phyloP scores from a whole-genome alignment of 306 rosid genomes.

The Pueraria montana region DNA sequence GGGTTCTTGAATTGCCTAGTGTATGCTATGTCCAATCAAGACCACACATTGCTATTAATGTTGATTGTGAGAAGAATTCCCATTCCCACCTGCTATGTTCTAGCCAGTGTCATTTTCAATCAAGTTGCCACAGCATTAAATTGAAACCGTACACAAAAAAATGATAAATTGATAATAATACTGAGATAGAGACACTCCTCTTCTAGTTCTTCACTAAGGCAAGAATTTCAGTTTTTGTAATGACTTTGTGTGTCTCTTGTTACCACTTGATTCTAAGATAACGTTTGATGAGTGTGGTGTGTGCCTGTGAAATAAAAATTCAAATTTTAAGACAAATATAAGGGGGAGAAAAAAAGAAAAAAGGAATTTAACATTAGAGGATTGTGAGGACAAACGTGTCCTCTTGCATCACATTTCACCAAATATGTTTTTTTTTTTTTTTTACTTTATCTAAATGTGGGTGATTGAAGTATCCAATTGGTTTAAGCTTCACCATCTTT shows the following conservation, averaged over 20 bases:
- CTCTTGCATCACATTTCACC: slow-evolving; percentile 12
- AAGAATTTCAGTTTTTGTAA: slow-evolving; percentile 31
- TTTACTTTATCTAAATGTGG: slow-evolving; percentile 24
- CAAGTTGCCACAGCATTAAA: slow-evolving; percentile 47
- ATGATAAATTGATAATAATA: slow-evolving; percentile 22
- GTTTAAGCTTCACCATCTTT: slow-evolving; percentile 6
- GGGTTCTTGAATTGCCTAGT: slow-evolving; percentile 51
- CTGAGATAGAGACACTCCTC: slow-evolving; percentile 47
- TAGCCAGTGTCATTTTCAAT: slow-evolving; percentile 52
- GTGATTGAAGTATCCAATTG: slow-evolving; percentile 3
- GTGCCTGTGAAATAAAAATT: neutral
- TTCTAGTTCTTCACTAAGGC: slow-evolving; percentile 43
- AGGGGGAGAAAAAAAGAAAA: neutral
- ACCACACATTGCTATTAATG: slow-evolving; percentile 46
- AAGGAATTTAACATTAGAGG: neutral
- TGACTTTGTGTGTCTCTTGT: slow-evolving; percentile 17
- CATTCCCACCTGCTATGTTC: slow-evolving; percentile 54
- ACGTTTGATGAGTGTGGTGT: neutral
- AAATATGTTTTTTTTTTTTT: neutral
- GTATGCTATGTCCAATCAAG: slow-evolving; percentile 47
- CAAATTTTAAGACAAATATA: neutral
- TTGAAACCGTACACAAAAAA: slow-evolving; percentile 24
- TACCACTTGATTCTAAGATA: slow-evolving; percentile 6
- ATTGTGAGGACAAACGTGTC: neutral
- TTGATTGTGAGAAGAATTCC: slow-evolving; percentile 30